Conservation (phyloP, 2,329 filamentous ascomycete genomes). For the Fusarium sambucinum region DNA sequence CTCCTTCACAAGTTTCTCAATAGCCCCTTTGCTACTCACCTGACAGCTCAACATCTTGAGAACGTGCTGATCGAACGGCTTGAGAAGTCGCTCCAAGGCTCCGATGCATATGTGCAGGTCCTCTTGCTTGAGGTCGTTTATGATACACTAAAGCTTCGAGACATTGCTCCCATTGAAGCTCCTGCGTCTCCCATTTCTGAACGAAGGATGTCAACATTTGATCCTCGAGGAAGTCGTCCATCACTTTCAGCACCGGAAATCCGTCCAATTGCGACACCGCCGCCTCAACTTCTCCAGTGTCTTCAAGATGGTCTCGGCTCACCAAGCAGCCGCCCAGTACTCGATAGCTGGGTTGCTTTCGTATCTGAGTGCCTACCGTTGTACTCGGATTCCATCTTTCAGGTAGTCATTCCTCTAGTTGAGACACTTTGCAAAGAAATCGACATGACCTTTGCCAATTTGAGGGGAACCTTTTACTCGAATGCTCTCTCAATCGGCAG, state of each 20-base stretch:
- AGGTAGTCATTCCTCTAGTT: conserved; percentile 89
- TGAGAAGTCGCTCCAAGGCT: conserved; percentile 67
- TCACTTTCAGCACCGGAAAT: conserved; percentile 54
- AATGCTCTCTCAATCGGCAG: conserved; percentile 35
- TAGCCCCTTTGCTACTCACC: conserved; percentile 69
- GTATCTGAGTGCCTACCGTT: conserved; percentile 85
- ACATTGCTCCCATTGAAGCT: conserved; percentile 55
- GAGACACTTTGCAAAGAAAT: conserved; percentile 89
- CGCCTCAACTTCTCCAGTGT: conserved; percentile 81
- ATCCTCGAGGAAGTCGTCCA: conserved; percentile 56
- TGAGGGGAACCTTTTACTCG: conserved; percentile 72
- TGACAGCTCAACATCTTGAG: conserved; percentile 77
- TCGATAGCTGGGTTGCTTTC: conserved; percentile 94
- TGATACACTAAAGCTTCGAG: conserved; percentile 76
- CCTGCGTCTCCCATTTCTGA: conserved; percentile 62
- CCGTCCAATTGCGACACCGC: conserved; percentile 61
- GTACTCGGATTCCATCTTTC: conserved; percentile 87
- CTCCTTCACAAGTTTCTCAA: conserved; percentile 77
- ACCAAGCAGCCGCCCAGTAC: conserved; percentile 75
- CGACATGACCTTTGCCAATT: conserved; percentile 74
- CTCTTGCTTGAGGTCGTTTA: conserved; percentile 83
- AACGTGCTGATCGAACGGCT: conserved; percentile 77
- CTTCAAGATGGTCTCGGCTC: conserved; percentile 85
- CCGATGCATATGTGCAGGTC: conserved; percentile 79
- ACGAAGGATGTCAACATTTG: conserved; percentile 58